phyloP scores from a whole-genome alignment of 371 early-diverging fungal genomes.

The Polyrhizophydium stewartii region DNA sequence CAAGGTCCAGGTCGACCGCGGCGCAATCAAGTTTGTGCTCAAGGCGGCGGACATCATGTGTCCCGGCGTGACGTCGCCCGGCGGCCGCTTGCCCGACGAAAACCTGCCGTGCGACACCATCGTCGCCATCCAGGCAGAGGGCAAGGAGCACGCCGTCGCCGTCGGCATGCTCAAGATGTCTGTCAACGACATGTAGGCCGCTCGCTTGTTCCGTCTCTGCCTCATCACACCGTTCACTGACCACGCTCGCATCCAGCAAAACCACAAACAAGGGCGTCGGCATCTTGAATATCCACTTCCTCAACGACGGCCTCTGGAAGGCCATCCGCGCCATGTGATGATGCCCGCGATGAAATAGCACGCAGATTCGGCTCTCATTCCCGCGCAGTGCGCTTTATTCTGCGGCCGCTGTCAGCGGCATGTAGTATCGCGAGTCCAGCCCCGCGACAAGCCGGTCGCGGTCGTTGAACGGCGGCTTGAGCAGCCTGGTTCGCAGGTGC shows the following conservation, averaged over 20 bases:
- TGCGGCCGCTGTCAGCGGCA: slow-evolving; percentile 14
- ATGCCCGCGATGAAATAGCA: not conserved
- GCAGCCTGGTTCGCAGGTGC: slow-evolving; percentile 12
- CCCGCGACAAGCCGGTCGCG: slow-evolving; percentile 29
- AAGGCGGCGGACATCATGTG: slow-evolving; percentile 98
- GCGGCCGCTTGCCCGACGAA: slow-evolving; percentile 68
- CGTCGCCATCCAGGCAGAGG: slow-evolving; percentile 95
- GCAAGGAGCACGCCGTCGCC: slow-evolving; percentile 92
- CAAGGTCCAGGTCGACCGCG: slow-evolving; percentile 88
- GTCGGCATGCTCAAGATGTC: slow-evolving; percentile 87
- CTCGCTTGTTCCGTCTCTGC: not conserved
- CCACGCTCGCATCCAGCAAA: slow-evolving; percentile 44
- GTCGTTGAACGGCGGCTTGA: slow-evolving; percentile 56
- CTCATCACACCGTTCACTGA: not conserved
- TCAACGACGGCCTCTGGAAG: slow-evolving; percentile 78
- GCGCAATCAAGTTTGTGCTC: slow-evolving; percentile 96
- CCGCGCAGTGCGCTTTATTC: too few relatives aligned
- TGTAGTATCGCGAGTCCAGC: slow-evolving; percentile 29
- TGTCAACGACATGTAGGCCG: slow-evolving; percentile 81
- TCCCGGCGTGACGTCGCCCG: slow-evolving; percentile 92
- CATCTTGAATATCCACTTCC: slow-evolving; percentile 81
- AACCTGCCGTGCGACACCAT: slow-evolving; percentile 63
- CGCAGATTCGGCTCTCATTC: too few relatives aligned
- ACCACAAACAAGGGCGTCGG: slow-evolving; percentile 89
- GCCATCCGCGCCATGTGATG: too few relatives aligned